phyloP scores from a whole-genome alignment of 176 grass and related monocot genomes.

The Puya raimondii region DNA sequence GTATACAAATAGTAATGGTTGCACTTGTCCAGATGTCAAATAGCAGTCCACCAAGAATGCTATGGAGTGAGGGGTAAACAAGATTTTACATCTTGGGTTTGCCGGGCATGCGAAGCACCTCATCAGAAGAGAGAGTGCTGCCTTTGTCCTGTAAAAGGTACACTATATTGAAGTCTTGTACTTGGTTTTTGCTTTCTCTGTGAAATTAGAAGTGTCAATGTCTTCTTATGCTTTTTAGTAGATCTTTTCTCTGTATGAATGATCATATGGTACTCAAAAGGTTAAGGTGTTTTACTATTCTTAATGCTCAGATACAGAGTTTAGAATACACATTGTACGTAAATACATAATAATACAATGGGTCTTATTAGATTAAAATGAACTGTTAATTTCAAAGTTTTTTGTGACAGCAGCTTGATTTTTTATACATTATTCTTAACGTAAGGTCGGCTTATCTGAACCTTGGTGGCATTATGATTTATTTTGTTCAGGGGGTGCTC shows the following conservation, averaged over 20 bases:
- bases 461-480: constrained; percentile 16
- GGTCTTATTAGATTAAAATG: too few relatives aligned
- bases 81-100: constrained; percentile 97
- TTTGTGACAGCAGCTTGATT: not conserved
- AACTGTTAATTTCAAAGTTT: too few relatives aligned
- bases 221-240: not conserved
- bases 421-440: not conserved
- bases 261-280: not conserved
- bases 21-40: constrained; percentile 77
- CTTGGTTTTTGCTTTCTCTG: not conserved
- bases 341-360: too few relatives aligned
- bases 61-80: constrained; percentile 79
- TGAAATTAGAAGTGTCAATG: not conserved
- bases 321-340: not conserved
- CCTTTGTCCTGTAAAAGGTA: constrained; percentile 97
- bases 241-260: not conserved
- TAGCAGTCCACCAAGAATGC: constrained; percentile 97
- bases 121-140: constrained; percentile 77
- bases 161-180: not conserved
- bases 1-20: not conserved
- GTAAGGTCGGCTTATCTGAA: not conserved
- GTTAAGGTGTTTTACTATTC: not conserved
- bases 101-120: constrained; percentile 81
- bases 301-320: not conserved
- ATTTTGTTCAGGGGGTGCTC: constrained; percentile 60